Evolutionary conservation across 2,329 filamentous ascomycete species (phyloP).

Genomic region (Trichoderma cornu-damae): DNA sequence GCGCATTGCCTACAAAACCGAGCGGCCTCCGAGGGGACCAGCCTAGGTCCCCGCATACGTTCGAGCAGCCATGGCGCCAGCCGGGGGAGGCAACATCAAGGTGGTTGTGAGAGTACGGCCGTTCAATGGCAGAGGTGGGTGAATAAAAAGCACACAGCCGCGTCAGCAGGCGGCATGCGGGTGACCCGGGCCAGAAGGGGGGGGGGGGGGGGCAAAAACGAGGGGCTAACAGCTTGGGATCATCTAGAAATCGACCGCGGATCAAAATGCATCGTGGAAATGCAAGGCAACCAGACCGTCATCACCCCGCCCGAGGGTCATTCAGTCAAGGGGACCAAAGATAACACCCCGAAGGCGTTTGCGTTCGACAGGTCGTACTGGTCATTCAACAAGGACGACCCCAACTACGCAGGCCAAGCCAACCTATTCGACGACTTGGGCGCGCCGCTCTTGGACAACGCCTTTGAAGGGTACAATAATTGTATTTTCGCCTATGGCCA

Average conservation of each 20-base stretch:
- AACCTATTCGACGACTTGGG: constrained; percentile 85
- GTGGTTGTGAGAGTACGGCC: constrained; percentile 95
- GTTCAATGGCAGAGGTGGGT: constrained; percentile 87
- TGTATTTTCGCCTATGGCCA: constrained; percentile 99
- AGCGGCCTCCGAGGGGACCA: constrained; percentile 31
- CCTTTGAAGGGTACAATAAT: constrained; percentile 97
- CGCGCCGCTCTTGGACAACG: constrained; percentile 89
- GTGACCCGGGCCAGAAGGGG: too few relatives aligned
- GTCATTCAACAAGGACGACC: constrained; percentile 82
- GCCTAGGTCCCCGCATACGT: constrained; percentile 33
- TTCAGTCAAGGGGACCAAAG: constrained; percentile 61
- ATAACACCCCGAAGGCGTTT: constrained; percentile 73
- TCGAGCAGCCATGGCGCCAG: constrained; percentile 38
- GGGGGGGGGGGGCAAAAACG: too few relatives aligned
- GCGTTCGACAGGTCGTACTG: constrained; percentile 97
- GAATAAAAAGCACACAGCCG: constrained; percentile 6
- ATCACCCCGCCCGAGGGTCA: constrained; percentile 66
- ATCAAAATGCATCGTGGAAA: constrained; percentile 95
- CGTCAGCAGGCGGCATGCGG: not conserved
- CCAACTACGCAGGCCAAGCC: constrained; percentile 84
- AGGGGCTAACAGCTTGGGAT: constrained; percentile 23
- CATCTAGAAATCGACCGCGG: constrained; percentile 77
- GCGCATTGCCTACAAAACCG: constrained; percentile 28
- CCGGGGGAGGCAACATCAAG: constrained; percentile 95
- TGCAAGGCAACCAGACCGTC: constrained; percentile 89